Conservation (phyloP, 345 rosid species). For the Eucalyptus sideroxylon region DNA sequence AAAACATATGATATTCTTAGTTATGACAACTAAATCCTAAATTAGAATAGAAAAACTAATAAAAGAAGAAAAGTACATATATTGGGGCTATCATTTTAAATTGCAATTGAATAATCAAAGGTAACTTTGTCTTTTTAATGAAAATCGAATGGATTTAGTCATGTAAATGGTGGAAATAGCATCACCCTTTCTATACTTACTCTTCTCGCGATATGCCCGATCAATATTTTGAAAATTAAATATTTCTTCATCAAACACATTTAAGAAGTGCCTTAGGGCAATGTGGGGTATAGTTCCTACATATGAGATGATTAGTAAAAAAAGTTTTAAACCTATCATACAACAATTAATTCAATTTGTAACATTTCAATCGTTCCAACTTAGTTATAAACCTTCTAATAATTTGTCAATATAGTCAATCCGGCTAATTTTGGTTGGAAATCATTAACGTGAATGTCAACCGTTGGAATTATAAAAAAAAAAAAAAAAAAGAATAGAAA, state of each 20-base stretch:
- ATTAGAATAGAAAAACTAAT: no score
- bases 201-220: neutral
- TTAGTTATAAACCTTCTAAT: neutral
- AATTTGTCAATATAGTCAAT: neutral
- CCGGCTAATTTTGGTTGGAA: rapidly evolving
- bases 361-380: rapidly evolving
- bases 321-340: rapidly evolving
- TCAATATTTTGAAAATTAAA: neutral
- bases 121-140: no score
- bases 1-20: no score
- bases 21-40: no score
- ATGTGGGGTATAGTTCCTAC: neutral
- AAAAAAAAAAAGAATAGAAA: neutral
- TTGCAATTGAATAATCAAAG: no score
- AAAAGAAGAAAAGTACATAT: no score
- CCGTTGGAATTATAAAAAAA: rapidly evolving
- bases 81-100: no score
- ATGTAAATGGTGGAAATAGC: no score
- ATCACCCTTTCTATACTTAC: neutral
- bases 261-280: neutral
- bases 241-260: neutral
- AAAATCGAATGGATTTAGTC: no score
- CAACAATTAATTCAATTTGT: rapidly evolving
- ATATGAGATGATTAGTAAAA: neutral
- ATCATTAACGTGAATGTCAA: rapidly evolving